Evolutionary conservation across 1,284 basidiomycete genomes (phyloP), one percentile per base, ranked within the genome.

Genomic region (Moesziomyces aphidis): DNA sequence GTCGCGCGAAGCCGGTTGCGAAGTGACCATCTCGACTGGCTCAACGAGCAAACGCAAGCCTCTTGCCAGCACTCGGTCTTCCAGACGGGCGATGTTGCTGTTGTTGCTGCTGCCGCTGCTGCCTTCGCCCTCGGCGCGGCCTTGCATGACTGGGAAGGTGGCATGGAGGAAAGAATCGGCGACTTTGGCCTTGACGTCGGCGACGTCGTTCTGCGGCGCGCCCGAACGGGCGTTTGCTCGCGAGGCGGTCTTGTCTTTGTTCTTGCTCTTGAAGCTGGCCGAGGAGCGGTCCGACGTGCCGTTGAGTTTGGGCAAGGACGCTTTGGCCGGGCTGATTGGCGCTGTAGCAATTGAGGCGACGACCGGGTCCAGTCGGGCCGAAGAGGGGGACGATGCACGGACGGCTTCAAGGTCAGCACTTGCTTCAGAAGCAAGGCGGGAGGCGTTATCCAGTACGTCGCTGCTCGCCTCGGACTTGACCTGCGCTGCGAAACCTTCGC

Each of bases 61-160:
- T 11, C 73, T 59, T 1, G 54, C 52, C 22, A 75, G 44, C 5
- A 75, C 60, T 5, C 61, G 60, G 26, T 70, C 68, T 24, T 71
- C 60, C 11, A 75, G 61, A 2, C 61, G 57, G 23, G 63, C 53
- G 13, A 67, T 67, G 42, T 48, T 55, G 53, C 22, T 59, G 53
- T 26, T 62, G 49, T 17, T 44, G 39, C 34, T 60, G 44, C 43
- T 52, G 42, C 17, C 45, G n/a, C 24, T 47, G 53, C 64, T 61
- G 48, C 36, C 39, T 34, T 67, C 56, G n/a, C 34, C 47, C 7
- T 36, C 42, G 43, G 45, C 36, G 8, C 52, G 50, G 17, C 28
- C 48, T 0, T 59, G 44, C 9, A 66, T 26, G n/a, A 75, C 43
- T 23, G 73, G 67, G 39, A 75, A 75, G 13, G 73, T 75, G 15